phyloP scores from a whole-genome alignment of 192 early-diverging fungal species.

The Coemansia sp. region DNA sequence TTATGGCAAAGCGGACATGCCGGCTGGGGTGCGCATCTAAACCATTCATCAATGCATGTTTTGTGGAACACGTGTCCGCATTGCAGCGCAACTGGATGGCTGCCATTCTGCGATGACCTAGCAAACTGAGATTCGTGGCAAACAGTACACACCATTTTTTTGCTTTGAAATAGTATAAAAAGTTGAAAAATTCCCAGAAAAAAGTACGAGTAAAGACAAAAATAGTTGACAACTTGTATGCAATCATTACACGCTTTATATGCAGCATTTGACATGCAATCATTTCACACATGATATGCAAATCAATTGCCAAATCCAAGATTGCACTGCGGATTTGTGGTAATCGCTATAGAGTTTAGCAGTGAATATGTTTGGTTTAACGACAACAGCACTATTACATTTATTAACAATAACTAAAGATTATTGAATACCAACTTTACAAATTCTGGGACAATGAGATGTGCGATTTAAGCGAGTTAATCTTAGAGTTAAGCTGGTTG shows the following conservation, averaged over 20 bases:
- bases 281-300: no score
- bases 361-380: no score
- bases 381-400: no score
- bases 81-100: constrained; percentile 9
- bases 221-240: neutral
- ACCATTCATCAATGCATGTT: constrained; percentile 16
- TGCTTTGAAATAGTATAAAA: neutral
- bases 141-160: constrained; percentile 18
- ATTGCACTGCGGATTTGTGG: no score
- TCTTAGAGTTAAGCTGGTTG: neutral
- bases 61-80: constrained; percentile 32
- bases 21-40: neutral
- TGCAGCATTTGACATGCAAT: no score
- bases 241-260: no score
- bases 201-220: no score
- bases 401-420: no score
- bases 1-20: constrained; percentile 16
- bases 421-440: neutral
- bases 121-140: constrained; percentile 26
- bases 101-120: neutral
- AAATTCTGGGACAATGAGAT: neutral
- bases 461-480: neutral
- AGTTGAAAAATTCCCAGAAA: neutral
- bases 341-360: no score
- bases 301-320: no score